Evolutionary conservation across 176 grass and related monocot species (phyloP).

Genomic region (Microstegium vimineum): DNA sequence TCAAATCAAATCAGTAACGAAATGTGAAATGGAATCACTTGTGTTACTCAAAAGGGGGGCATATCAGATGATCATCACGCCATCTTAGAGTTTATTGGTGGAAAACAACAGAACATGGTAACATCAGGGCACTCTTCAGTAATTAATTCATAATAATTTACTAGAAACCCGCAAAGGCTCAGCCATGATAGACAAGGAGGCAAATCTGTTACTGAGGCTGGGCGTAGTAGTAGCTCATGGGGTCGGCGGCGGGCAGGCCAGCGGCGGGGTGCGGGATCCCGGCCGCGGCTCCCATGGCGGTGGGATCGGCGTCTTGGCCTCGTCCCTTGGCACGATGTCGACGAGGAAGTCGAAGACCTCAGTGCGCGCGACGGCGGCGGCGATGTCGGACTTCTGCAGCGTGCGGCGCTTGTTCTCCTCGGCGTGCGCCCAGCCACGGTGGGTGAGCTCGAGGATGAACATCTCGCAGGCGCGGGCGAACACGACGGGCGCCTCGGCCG

Average conservation of each 20-base stretch:
- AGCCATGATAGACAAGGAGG: neutral
- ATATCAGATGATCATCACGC: conserved; percentile 16
- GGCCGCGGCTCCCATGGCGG: neutral
- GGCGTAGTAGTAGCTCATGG: conserved; percentile 58
- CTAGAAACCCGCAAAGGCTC: neutral
- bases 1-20: neutral
- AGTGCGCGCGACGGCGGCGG: conserved; percentile 65
- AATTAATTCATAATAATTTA: conserved; percentile 3
- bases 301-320: too few relatives aligned
- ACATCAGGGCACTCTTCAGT: neutral
- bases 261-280: conserved; percentile 40
- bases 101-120: conserved; percentile 17
- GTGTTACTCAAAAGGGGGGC: neutral
- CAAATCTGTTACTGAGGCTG: conserved; percentile 28
- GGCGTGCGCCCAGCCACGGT: conserved; percentile 87
- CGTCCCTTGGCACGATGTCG: conserved; percentile 79
- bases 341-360: conserved; percentile 99
- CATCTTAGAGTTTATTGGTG: conserved; percentile 40
- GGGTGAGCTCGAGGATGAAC: conserved; percentile 94
- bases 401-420: conserved; percentile 98
- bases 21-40: conserved; percentile 2
- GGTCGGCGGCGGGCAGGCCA: conserved; percentile 35
- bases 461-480: conserved; percentile 94
- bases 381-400: conserved; percentile 77
- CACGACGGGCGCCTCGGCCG: conserved; percentile 91